phyloP scores from a whole-genome alignment of 768 basidiomycete genomes.

The Amanita thiersii region DNA sequence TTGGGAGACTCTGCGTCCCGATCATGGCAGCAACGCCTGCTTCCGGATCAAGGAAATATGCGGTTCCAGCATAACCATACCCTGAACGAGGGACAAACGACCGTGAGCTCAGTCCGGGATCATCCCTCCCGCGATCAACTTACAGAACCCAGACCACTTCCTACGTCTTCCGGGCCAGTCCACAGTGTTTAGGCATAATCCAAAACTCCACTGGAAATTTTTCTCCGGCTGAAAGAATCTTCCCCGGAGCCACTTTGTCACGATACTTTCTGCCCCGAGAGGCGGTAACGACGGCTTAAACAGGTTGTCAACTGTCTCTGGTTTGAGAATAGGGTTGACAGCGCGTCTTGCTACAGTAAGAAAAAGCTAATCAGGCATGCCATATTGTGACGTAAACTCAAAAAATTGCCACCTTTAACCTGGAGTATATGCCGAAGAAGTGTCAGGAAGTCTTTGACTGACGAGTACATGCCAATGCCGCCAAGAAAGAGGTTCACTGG shows the following conservation, averaged over 20 bases:
- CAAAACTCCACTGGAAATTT: slow-evolving; percentile 21
- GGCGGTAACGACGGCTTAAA: slow-evolving; percentile 22
- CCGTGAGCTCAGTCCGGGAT: too few relatives aligned
- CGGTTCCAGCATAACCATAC: background rate
- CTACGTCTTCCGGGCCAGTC: slow-evolving; percentile 21
- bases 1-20: background rate
- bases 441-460: slow-evolving; percentile 21
- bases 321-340: slow-evolving; percentile 14
- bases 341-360: slow-evolving; percentile 17
- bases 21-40: background rate
- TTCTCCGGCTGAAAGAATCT: slow-evolving; percentile 11
- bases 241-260: slow-evolving; percentile 12
- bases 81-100: too few relatives aligned
- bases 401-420: slow-evolving; percentile 17
- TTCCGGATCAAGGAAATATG: background rate
- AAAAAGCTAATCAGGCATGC: background rate
- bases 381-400: background rate
- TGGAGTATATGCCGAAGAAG: slow-evolving; percentile 24
- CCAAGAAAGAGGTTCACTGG: slow-evolving; percentile 18
- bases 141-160: slow-evolving; percentile 24
- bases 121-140: too few relatives aligned
- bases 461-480: slow-evolving; percentile 20
- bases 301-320: slow-evolving; percentile 15
- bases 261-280: slow-evolving; percentile 13
- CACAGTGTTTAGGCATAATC: slow-evolving; percentile 17